phyloP scores from a whole-genome alignment of 108 stramenopile genomes.

The Cyclotella atomus region DNA sequence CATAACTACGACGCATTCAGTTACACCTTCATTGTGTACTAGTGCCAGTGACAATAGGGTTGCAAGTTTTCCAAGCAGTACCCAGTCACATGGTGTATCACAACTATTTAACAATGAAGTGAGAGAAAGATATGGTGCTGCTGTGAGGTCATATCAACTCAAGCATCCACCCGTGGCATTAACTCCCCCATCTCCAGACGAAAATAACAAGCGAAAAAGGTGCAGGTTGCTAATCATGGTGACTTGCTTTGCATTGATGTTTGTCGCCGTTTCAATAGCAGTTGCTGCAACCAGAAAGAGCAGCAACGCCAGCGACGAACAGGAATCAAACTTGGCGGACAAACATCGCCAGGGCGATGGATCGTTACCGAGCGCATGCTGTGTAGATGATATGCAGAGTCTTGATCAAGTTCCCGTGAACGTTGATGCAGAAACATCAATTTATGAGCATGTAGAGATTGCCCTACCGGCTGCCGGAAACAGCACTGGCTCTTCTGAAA shows the following conservation, averaged over 20 bases:
- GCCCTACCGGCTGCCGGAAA: no score
- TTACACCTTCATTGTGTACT: background rate
- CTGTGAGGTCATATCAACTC: background rate
- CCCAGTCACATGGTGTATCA: background rate
- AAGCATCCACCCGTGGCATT: background rate
- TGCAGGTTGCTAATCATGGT: background rate
- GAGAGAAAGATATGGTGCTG: constrained; percentile 1
- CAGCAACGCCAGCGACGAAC: background rate
- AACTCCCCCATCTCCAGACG: background rate
- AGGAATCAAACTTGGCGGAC: background rate
- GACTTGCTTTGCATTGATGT: background rate
- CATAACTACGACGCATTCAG: background rate
- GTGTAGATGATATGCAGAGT: background rate
- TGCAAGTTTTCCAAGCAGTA: background rate
- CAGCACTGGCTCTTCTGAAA: no score
- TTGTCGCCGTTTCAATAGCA: background rate
- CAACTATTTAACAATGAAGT: constrained; percentile 3
- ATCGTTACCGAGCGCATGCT: constrained; percentile 4
- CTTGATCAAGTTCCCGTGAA: background rate
- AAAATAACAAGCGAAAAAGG: background rate
- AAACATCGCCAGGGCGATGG: constrained; percentile 1
- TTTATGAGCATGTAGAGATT: no score
- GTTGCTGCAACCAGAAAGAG: no score
- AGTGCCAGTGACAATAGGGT: background rate
- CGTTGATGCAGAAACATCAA: background rate